Evolutionary conservation across 208 protist genomes (phyloP).

Genomic region (Wallacemonas collosoma): DNA sequence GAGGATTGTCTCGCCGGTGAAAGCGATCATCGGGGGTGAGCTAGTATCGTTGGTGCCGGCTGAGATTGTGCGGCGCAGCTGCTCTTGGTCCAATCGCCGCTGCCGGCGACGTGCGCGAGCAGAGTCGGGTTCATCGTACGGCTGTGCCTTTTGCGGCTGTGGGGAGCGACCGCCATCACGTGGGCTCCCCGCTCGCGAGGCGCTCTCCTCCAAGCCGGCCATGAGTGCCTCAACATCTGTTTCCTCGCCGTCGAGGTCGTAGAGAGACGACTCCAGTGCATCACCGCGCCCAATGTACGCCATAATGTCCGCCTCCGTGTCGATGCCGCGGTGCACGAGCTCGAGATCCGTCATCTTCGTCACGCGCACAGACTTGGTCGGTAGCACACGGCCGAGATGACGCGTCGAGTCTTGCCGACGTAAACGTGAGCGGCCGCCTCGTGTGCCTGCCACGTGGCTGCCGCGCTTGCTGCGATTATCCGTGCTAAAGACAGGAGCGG

Average conservation of each 20-base stretch:
- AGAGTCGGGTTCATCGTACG: background rate
- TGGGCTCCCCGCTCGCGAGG: background rate
- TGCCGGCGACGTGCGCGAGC: background rate
- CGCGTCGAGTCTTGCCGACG: conserved; percentile 9
- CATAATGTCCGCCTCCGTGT: conserved; percentile 1
- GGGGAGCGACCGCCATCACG: too few species aligned
- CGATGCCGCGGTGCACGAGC: conserved; percentile 1
- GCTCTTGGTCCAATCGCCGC: background rate
- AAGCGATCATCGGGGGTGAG: background rate
- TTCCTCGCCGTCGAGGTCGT: conserved; percentile 9
- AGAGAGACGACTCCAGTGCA: conserved; percentile 1
- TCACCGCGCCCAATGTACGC: conserved; percentile 1
- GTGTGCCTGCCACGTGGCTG: too few species aligned
- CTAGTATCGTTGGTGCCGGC: background rate
- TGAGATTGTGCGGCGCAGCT: background rate
- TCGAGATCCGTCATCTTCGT: conserved; percentile 14
- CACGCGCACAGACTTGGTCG: conserved; percentile 13
- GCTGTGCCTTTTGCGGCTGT: too few species aligned
- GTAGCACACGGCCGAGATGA: conserved; percentile 6
- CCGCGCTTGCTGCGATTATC: background rate
- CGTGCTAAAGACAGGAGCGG: background rate
- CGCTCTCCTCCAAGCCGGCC: conserved; percentile 7
- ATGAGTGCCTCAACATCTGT: conserved; percentile 13
- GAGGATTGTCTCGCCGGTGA: conserved; percentile 11
- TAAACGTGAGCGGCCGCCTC: background rate